These are phyloP conservation scores for Colletotrichum horii DNA, from an alignment of 2,329 filamentous ascomycete genomes.

Conservation along the genomic window DNA sequence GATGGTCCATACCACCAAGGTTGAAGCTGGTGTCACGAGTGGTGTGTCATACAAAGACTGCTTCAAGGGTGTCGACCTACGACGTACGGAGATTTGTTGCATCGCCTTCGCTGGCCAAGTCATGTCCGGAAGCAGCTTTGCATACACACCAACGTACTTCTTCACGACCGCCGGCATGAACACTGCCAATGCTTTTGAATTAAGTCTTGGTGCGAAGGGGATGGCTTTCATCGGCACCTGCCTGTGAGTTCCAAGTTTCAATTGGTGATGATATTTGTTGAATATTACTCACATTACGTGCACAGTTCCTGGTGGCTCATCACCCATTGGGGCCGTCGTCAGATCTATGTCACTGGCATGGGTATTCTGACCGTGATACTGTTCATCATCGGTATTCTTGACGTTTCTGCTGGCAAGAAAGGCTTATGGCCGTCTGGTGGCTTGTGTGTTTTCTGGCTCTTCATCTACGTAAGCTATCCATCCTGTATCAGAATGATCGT, in stretches of 20 bases:
- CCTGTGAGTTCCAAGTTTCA: slow-evolving; percentile 23
- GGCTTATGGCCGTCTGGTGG: slow-evolving; percentile 43
- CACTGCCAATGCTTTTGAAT: slow-evolving; percentile 40
- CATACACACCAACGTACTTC: slow-evolving; percentile 50
- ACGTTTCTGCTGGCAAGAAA: slow-evolving; percentile 42
- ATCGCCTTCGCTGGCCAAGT: slow-evolving; percentile 46
- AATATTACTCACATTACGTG: slow-evolving; percentile 32
- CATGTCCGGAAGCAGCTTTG: slow-evolving; percentile 42
- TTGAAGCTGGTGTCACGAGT: slow-evolving; percentile 42
- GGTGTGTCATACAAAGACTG: slow-evolving; percentile 52
- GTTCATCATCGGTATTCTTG: slow-evolving; percentile 44
- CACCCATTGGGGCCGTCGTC: slow-evolving; percentile 43
- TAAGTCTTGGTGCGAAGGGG: slow-evolving; percentile 45
- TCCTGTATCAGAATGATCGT: fast-evolving
- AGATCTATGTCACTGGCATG: slow-evolving; percentile 46
- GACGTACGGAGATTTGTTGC: slow-evolving; percentile 49
- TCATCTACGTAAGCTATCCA: slow-evolving; percentile 32
- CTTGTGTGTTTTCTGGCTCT: slow-evolving; percentile 48
- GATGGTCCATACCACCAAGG: slow-evolving; percentile 38
- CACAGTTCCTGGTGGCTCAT: slow-evolving; percentile 48
- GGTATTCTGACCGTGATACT: slow-evolving; percentile 42
- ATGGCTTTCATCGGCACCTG: slow-evolving; percentile 42
- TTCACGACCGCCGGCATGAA: slow-evolving; percentile 49
- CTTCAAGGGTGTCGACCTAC: slow-evolving; percentile 49
- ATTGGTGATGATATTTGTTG: not conserved